Base-by-base conservation (phyloP, 176 grass and related monocot genomes). In the Eleusine indica region DNA sequence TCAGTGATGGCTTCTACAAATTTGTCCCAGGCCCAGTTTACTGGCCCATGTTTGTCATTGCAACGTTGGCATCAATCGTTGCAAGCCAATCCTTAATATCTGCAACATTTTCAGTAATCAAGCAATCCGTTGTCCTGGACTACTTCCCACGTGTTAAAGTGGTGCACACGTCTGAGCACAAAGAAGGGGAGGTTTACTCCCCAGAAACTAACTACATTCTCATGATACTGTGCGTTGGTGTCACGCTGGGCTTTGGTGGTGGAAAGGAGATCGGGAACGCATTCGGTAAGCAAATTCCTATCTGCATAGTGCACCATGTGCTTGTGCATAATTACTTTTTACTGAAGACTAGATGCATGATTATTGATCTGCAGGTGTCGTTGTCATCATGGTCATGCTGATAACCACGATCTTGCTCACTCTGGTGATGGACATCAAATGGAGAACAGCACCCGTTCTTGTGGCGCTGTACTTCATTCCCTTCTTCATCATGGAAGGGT, bases 161-260 rank as follows among this genome's bases (percentile, higher is more conserved):
- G 80, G 86, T 97, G 43, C 94, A 94, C 83, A 97, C 94, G 5
- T 94, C 89, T 3, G 69, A 92, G 73, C 49, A 92, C 70, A 90
- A 92, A 66, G 92, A 94, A 92, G 94, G 94, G 42, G 86, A 97
- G 69, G 94, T 97, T 78, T 94, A 97, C 80, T 97, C 92, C 4
- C 94, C 94, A 21, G 92, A 97, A 85, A 89, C 87, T 54, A 94
- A 97, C 54, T 94, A 94, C 85, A 90, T 92, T 84, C 91, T 97
- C 75, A 94, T 94, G 94, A 68, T 92, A 82, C 77, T 94, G 7
- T 94, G 92, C 54, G 90, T 94, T 7, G 74, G 86, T 89, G 92
- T 94, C 13, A 82, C 91, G 58, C 77, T 97, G 54, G 88, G 84
- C n/a, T 94, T 97, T 43, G 88, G 90, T 63, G 92, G 84, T 86